A percentile compares a stretch with the other conserved stretches of the same genome.
These are phyloP conservation scores for Hygrophorus russula DNA, from an alignment of 768 basidiomycete genomes.

Conservation along the genomic window DNA sequence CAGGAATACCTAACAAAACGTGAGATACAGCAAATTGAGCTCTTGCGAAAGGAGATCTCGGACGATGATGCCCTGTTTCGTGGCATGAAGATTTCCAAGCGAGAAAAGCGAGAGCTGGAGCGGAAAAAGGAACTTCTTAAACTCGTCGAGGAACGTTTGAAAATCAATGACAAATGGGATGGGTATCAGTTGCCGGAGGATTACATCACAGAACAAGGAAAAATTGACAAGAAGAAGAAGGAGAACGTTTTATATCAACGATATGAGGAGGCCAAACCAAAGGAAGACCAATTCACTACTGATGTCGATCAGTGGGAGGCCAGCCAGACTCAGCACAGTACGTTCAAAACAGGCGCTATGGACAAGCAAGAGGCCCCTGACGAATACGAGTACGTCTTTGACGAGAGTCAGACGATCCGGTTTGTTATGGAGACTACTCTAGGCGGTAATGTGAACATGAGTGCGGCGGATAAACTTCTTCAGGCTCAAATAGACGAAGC, in stretches of 20 bases:
- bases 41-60: constrained; percentile 84
- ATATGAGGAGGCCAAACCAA: constrained; percentile 87
- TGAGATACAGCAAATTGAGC: constrained; percentile 91
- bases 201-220: constrained; percentile 96
- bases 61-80: constrained; percentile 88
- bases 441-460: constrained; percentile 58
- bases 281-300: constrained; percentile 90
- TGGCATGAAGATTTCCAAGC: constrained; percentile 84
- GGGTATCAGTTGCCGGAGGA: constrained; percentile 97
- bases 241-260: constrained; percentile 86
- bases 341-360: constrained; percentile 85
- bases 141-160: constrained; percentile 87
- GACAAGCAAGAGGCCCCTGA: constrained; percentile 78
- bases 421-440: constrained; percentile 82
- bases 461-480: constrained; percentile 74
- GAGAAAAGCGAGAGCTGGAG: constrained; percentile 73
- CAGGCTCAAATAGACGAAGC: constrained; percentile 86
- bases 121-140: constrained; percentile 86
- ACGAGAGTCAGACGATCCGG: constrained; percentile 93
- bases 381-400: constrained; percentile 95
- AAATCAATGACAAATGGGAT: constrained; percentile 92
- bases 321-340: constrained; percentile 79
- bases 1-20: constrained; percentile 96
- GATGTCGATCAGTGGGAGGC: constrained; percentile 98
- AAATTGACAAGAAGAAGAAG: constrained; percentile 95